phyloP scores from a whole-genome alignment of 2,329 filamentous ascomycete species.

The Sclerotinia subarctica region DNA sequence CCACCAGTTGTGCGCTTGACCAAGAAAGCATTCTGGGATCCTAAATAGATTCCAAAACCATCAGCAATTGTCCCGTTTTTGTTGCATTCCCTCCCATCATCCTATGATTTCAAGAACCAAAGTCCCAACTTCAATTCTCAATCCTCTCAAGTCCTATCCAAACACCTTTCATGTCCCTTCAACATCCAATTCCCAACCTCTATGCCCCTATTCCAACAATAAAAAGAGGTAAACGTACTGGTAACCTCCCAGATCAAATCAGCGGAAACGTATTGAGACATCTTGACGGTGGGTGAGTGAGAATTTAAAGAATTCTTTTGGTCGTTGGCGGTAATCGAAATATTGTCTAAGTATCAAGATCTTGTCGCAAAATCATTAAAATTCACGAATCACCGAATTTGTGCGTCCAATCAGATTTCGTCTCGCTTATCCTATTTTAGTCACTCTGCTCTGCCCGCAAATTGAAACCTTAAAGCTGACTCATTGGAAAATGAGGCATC shows the following conservation, averaged over 20 bases:
- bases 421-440: conserved; percentile 19
- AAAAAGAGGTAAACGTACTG: conserved; percentile 62
- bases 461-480: background rate
- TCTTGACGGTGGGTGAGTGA: conserved; percentile 28
- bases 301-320: conserved; percentile 13
- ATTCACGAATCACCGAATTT: conserved; percentile 17
- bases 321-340: conserved; percentile 15
- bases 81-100: background rate
- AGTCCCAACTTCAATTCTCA: background rate
- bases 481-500: background rate
- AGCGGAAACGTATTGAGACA: conserved; percentile 70
- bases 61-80: conserved; percentile 2
- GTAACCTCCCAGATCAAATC: conserved; percentile 94
- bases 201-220: conserved; percentile 13
- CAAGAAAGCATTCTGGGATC: conserved; percentile 84
- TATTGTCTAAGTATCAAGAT: conserved; percentile 15
- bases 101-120: background rate
- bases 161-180: background rate
- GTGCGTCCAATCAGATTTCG: conserved; percentile 17
- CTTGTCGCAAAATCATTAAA: conserved; percentile 11
- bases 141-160: background rate
- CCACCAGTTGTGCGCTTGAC: conserved; percentile 82
- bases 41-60: conserved; percentile 46
- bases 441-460: background rate
- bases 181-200: background rate